Conservation (phyloP, 371 early-diverging fungal genomes). For the Circinella umbellata region DNA sequence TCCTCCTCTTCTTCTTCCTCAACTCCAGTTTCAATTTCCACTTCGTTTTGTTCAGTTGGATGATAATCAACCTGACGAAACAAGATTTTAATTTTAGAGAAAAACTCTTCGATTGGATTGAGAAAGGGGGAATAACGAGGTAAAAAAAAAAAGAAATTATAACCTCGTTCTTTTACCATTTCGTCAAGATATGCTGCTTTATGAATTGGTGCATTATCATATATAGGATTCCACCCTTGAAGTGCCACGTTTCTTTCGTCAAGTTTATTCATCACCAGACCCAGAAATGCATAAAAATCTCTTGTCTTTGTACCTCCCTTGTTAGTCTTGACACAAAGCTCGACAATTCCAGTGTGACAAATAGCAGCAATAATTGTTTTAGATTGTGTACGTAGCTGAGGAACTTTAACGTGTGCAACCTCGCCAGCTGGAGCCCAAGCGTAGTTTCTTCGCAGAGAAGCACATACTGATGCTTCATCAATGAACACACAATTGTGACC, state of each 20-base stretch:
- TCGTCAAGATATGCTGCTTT: not conserved
- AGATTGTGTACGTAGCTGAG: not conserved
- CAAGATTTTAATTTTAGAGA: not conserved
- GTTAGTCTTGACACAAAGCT: not conserved
- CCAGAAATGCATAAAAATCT: not conserved
- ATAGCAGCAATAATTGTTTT: slow-evolving; percentile 10
- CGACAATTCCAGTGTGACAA: slow-evolving; percentile 3
- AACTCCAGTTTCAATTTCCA: not conserved
- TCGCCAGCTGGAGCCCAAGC: not conserved
- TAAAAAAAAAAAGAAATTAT: slow-evolving; percentile 7
- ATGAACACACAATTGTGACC: slow-evolving; percentile 12
- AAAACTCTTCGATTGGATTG: slow-evolving; percentile 22
- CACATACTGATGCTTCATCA: slow-evolving; percentile 14
- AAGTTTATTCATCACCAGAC: slow-evolving; percentile 9
- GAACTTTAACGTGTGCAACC: slow-evolving; percentile 3
- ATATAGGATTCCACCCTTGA: not conserved
- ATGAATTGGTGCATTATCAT: slow-evolving; percentile 21
- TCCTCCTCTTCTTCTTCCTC: too few species aligned
- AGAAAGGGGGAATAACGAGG: slow-evolving; percentile 22
- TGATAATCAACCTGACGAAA: not conserved
- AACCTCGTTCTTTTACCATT: slow-evolving; percentile 7
- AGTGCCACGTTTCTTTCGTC: not conserved
- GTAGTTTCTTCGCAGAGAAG: not conserved
- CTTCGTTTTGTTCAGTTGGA: not conserved
- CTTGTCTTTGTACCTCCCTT: not conserved